Conservation (phyloP, 2,329 filamentous ascomycete species). For the Juglanconis oblonga region DNA sequence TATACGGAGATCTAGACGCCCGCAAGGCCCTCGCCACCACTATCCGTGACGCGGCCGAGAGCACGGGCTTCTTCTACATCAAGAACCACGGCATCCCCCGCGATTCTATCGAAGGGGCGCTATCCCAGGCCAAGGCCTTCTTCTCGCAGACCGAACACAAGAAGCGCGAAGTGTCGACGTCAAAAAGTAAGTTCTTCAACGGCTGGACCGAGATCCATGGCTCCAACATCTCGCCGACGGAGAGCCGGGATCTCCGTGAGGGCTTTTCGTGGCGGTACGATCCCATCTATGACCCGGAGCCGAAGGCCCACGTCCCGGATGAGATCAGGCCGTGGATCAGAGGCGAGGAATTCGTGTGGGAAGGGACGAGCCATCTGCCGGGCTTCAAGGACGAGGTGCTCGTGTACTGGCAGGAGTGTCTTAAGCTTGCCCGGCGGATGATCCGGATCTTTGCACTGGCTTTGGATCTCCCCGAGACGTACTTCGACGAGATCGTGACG, state of each 20-base stretch:
- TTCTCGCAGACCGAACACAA: slow-evolving; percentile 28
- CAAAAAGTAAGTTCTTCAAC: slow-evolving; percentile 33
- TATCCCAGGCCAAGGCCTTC: slow-evolving; percentile 23
- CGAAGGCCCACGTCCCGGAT: slow-evolving; percentile 23
- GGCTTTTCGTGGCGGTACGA: slow-evolving; percentile 35
- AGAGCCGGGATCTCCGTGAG: slow-evolving; percentile 29
- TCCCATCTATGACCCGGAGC: slow-evolving; percentile 39
- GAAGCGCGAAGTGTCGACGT: slow-evolving; percentile 24
- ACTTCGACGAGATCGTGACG: slow-evolving; percentile 21
- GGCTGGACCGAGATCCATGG: slow-evolving; percentile 30
- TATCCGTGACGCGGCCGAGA: slow-evolving; percentile 38
- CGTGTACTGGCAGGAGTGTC: slow-evolving; percentile 23
- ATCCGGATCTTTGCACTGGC: slow-evolving; percentile 24
- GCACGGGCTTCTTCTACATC: slow-evolving; percentile 47
- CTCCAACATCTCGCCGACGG: slow-evolving; percentile 27
- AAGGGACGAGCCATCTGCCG: slow-evolving; percentile 21
- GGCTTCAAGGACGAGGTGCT: slow-evolving; percentile 23
- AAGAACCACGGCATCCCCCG: slow-evolving; percentile 40
- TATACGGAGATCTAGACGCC: slow-evolving; percentile 32
- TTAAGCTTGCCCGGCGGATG: slow-evolving; percentile 24
- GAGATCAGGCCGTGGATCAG: slow-evolving; percentile 10
- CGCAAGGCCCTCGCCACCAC: slow-evolving; percentile 35
- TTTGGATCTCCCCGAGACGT: slow-evolving; percentile 20
- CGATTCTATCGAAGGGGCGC: slow-evolving; percentile 26
- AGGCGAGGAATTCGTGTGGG: slow-evolving; percentile 24